These are phyloP conservation scores for Furcasterigmium sp. DNA, from an alignment of 2,329 filamentous ascomycete genomes.

Conservation along the genomic window DNA sequence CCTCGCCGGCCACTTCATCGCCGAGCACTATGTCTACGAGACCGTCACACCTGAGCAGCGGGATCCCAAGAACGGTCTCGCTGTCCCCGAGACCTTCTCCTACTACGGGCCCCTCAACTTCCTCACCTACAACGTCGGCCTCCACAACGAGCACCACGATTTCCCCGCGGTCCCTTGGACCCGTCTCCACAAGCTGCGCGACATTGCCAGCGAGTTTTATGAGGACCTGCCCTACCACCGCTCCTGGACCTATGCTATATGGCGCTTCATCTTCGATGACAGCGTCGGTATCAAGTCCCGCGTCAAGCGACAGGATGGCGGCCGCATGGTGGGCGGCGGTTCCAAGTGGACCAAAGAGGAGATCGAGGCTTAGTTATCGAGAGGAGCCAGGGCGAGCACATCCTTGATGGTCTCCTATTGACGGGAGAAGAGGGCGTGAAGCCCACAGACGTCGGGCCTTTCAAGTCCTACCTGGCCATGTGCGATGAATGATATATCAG, in stretches of 20 bases:
- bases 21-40: slow-evolving; percentile 87
- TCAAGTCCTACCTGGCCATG: too few species aligned
- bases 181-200: slow-evolving; percentile 67
- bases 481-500: too few species aligned
- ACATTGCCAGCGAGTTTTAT: slow-evolving; percentile 88
- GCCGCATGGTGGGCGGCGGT: slow-evolving; percentile 50
- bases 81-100: slow-evolving; percentile 88
- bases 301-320: slow-evolving; percentile 84
- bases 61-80: slow-evolving; percentile 54
- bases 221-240: slow-evolving; percentile 77
- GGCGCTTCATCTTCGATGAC: slow-evolving; percentile 90
- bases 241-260: slow-evolving; percentile 91
- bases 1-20: slow-evolving; percentile 95
- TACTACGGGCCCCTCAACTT: slow-evolving; percentile 94
- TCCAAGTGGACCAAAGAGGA: slow-evolving; percentile 62
- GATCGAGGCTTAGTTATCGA: slow-evolving; percentile 58
- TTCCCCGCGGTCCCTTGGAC: slow-evolving; percentile 98
- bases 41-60: slow-evolving; percentile 50
- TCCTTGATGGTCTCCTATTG: too few species aligned
- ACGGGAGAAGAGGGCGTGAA: too few species aligned
- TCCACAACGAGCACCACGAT: slow-evolving; percentile 99
- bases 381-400: too few species aligned
- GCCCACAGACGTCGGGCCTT: too few species aligned
- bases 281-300: slow-evolving; percentile 86
- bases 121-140: slow-evolving; percentile 92